Evolutionary conservation across 1,284 basidiomycete genomes (phyloP), one percentile per base, ranked within the genome.

Genomic region (Ganoderma multipileum): DNA sequence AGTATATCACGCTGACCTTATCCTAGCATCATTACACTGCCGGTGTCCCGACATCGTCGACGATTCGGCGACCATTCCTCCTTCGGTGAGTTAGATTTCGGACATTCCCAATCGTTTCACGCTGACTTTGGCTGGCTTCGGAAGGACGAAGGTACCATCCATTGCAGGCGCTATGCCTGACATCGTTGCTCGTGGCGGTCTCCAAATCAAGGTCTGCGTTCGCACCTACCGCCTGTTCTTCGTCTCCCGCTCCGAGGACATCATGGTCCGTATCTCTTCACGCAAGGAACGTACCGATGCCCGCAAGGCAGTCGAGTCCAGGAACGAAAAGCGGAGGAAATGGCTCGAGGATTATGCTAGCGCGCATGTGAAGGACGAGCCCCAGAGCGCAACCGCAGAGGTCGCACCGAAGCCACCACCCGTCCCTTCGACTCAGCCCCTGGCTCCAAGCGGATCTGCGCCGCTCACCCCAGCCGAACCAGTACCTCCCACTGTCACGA

Each of bases 141-240:
- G 38, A 42, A 73, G 72, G n/a, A 73, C 72, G 38, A 73, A 69
- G 63, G 52, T 71, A 6, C 72, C 72, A 6, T 55, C 70, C 0
- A 64, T 69, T 14, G 60, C 70, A 2, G 70, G 68, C 28, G 68
- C 47, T 5, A 71, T 71, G 67, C 71, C 74, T 28, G 66, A 73
- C 16, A 73, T 75, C 18, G 23, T 73, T 63, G 87, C 88, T 0
- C 83, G 81, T 39, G 89, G 90, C 47, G 84, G 85, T 3, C 85
- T 96, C 23, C 92, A 95, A 77, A 92, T 96, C 77, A 92, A 93
- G 73, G 88, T 97, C 65, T 96, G 94, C 77, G 86, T 95, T 44
- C 89, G 93, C 63, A 96, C 93, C 33, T 96, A 96, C 77, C 86
- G 92, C 36, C 83, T 96, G 66, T 96, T 97, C 83, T 96, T 91